Conservation (phyloP, 163 green algal genomes). For the Prototheca wickerhamii region DNA sequence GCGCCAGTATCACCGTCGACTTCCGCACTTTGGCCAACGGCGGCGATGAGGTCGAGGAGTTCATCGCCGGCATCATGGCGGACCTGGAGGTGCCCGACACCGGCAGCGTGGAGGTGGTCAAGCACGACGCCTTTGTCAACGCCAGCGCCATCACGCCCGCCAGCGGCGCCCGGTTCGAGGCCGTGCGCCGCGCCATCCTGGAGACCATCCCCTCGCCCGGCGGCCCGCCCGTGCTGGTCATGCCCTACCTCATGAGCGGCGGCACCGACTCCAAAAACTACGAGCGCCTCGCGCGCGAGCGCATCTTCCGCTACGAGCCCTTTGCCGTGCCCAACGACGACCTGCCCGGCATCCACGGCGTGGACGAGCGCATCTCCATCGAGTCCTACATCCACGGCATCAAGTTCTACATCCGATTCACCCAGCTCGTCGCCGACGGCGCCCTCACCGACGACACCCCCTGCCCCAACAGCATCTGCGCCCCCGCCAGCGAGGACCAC, state of each 20-base stretch:
- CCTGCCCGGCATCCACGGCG: conserved; percentile 19
- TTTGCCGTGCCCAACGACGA: not conserved
- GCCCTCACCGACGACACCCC: not conserved
- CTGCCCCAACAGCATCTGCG: no score
- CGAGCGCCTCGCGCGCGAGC: not conserved
- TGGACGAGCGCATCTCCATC: conserved; percentile 24
- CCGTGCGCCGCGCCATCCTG: conserved; percentile 2
- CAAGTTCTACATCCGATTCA: conserved; percentile 16
- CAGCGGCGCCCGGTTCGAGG: conserved; percentile 10
- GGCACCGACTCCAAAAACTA: conserved; percentile 17
- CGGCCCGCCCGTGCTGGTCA: conserved; percentile 7
- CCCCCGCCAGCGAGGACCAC: no score
- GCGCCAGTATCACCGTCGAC: conserved; percentile 18
- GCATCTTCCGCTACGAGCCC: conserved; percentile 13
- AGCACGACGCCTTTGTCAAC: no score
- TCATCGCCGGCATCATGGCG: no score
- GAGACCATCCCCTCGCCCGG: conserved; percentile 7
- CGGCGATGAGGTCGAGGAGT: not conserved
- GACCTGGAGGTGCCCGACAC: no score
- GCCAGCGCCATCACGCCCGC: conserved; percentile 12
- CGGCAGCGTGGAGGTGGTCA: no score
- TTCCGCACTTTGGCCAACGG: conserved; percentile 15
- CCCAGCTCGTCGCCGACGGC: conserved; percentile 7
- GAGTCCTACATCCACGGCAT: conserved; percentile 16
- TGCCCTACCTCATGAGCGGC: conserved; percentile 15